Conservation (phyloP, 352 stramenopile genomes). For the Pythium oligandrum region DNA sequence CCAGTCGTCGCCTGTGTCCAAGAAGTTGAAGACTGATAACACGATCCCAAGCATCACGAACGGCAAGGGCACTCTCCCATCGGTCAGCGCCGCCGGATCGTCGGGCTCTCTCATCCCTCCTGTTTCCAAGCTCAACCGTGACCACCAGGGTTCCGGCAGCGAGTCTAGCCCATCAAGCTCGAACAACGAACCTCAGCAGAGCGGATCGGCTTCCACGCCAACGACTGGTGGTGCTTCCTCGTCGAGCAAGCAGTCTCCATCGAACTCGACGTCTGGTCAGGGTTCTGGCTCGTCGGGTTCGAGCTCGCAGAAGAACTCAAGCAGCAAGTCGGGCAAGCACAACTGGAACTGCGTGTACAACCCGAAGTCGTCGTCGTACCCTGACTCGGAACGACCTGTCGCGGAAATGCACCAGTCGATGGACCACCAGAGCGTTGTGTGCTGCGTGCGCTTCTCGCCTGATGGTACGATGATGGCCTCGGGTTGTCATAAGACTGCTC, state of each 20-base stretch:
- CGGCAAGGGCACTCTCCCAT: conserved; percentile 49
- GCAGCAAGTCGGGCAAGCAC: conserved; percentile 74
- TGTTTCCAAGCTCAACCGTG: conserved; percentile 58
- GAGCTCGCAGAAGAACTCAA: conserved; percentile 64
- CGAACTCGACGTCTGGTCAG: conserved; percentile 10
- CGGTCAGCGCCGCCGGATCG: conserved; percentile 24
- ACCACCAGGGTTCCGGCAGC: conserved; percentile 38
- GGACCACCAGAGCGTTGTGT: conserved; percentile 87
- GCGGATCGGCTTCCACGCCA: conserved; percentile 24
- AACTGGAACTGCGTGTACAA: conserved; percentile 87
- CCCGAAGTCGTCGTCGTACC: conserved; percentile 58
- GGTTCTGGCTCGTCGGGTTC: conserved; percentile 11
- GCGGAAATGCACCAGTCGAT: conserved; percentile 87
- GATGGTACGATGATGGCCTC: conserved; percentile 85
- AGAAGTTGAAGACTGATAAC: conserved; percentile 67
- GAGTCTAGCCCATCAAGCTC: conserved; percentile 55
- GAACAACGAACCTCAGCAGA: conserved; percentile 17
- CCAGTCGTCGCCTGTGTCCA: conserved; percentile 55
- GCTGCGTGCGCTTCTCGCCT: conserved; percentile 79
- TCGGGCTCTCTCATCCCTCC: conserved; percentile 28
- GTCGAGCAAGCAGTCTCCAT: conserved; percentile 16
- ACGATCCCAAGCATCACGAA: conserved; percentile 68
- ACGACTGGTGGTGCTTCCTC: conserved; percentile 14
- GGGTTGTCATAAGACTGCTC: conserved; percentile 82
- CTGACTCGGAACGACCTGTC: conserved; percentile 73